Evolutionary conservation across 805 yeast genomes (phyloP).

Genomic region (Monosporozyma yasuniensis): DNA sequence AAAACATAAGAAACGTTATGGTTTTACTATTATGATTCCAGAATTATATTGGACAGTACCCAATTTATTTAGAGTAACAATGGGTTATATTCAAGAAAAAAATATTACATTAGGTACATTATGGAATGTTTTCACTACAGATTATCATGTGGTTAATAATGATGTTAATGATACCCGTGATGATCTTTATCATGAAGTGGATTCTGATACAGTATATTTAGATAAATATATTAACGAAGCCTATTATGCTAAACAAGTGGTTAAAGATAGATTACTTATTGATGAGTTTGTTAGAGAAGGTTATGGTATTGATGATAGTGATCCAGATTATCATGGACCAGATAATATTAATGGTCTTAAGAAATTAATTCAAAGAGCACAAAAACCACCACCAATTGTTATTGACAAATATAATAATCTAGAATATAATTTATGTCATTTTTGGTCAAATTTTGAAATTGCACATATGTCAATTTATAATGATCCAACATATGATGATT

Average conservation of each 20-base stretch:
- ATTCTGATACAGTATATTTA: slow-evolving; percentile 15
- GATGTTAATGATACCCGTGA: slow-evolving; percentile 18
- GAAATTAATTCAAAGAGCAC: slow-evolving; percentile 33
- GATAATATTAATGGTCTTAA: slow-evolving; percentile 27
- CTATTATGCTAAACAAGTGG: slow-evolving; percentile 10
- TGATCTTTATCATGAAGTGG: not conserved
- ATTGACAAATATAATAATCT: slow-evolving; percentile 58
- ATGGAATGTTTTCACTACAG: slow-evolving; percentile 58
- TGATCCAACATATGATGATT: slow-evolving; percentile 53
- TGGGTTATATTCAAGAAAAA: slow-evolving; percentile 44
- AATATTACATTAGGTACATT: slow-evolving; percentile 46
- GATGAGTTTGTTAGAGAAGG: slow-evolving; percentile 23
- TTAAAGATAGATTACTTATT: slow-evolving; percentile 26
- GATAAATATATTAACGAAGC: slow-evolving; percentile 26
- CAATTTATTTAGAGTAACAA: slow-evolving; percentile 64
- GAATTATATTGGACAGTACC: slow-evolving; percentile 82
- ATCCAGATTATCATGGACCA: not conserved
- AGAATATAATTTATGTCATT: slow-evolving; percentile 73
- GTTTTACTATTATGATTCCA: slow-evolving; percentile 69
- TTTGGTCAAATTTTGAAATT: slow-evolving; percentile 91
- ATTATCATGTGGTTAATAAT: slow-evolving; percentile 31
- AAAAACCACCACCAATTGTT: slow-evolving; percentile 20
- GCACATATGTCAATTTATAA: slow-evolving; percentile 72
- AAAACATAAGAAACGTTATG: slow-evolving; percentile 59
- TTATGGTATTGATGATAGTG: not conserved